Evolutionary conservation across 257 asterid species (phyloP), one percentile per base, ranked within the genome.

Genomic region (Echium plantagineum): DNA sequence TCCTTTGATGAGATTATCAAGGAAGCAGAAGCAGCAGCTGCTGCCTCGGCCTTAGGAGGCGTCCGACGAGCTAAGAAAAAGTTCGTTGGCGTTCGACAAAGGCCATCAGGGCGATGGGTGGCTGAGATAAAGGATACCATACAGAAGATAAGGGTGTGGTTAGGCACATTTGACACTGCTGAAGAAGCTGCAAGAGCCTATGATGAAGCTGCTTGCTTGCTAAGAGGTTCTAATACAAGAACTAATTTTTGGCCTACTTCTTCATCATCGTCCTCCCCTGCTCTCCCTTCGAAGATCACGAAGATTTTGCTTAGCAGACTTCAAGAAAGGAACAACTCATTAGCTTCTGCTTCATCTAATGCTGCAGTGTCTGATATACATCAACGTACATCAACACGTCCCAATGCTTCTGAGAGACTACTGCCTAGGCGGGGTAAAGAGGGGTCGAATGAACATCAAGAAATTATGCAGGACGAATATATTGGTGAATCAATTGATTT

Each of bases 61-160:
- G 79, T 59, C 1, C 55, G 81, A 19, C 75, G 78, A 28, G 80
- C 83, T 3, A 69, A 80, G 26, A 85, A 88, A 69, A 68, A 85
- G 21, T 88, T 85, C 10, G 95, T 88, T 6, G 91, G 94, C 2
- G 91, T 85, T 22, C 75, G 94, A 22, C 94, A 85, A 66, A 72
- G 91, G 71, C 94, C 89, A 0, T 85, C 94, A 3, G 94, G 94
- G 57, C 81, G 88, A 54, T 85, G 94, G 94, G 94, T 85, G 65
- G 91, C 94, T 2, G 94, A 85, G 80, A 85, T 85, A 17, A 85
- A 85, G 62, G 90, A 85, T 62, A 85, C 94, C 20, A 85, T 81
- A 52, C 94, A 85, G 38, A 83, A 85, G 69, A 85, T 85, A 52
- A 74, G 94, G 56, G 88, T 85, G 69, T 85, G 91, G 94, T 38